Conservation (phyloP, 2,329 filamentous ascomycete species). For the Fusarium scirpi region DNA sequence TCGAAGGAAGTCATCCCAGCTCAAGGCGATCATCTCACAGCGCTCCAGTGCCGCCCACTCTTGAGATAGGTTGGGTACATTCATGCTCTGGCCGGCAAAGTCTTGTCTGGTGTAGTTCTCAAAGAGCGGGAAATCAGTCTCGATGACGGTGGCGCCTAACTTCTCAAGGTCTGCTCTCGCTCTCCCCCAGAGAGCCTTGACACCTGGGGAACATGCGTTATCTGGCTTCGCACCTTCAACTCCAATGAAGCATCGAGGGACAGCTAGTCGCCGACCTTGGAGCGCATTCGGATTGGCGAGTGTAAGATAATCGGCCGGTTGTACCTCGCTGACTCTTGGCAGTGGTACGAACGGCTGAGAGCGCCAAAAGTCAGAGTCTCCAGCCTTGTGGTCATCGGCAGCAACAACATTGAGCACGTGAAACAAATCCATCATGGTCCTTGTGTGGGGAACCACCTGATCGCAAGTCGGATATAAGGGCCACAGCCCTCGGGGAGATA, state of each 20-base stretch:
- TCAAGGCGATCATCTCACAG: conserved; percentile 7
- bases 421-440: conserved; percentile 63
- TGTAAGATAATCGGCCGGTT: conserved; percentile 4
- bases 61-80: background rate
- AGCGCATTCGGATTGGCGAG: background rate
- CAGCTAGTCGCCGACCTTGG: background rate
- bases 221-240: background rate
- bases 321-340: conserved; percentile 49
- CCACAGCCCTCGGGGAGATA: conserved; percentile 65
- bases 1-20: conserved; percentile 1
- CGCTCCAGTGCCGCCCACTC: background rate
- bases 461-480: conserved; percentile 69
- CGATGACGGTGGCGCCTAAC: background rate
- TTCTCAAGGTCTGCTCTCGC: background rate
- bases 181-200: background rate
- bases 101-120: background rate
- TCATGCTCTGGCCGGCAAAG: conserved; percentile 3
- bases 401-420: conserved; percentile 62
- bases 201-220: background rate
- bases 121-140: background rate
- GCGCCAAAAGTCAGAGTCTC: conserved; percentile 64
- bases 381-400: conserved; percentile 52
- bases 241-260: background rate
- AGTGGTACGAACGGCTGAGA: conserved; percentile 61
- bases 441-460: conserved; percentile 64